Base-by-base conservation (phyloP, 2,329 filamentous ascomycete genomes). In the Geosmithia morbida region DNA sequence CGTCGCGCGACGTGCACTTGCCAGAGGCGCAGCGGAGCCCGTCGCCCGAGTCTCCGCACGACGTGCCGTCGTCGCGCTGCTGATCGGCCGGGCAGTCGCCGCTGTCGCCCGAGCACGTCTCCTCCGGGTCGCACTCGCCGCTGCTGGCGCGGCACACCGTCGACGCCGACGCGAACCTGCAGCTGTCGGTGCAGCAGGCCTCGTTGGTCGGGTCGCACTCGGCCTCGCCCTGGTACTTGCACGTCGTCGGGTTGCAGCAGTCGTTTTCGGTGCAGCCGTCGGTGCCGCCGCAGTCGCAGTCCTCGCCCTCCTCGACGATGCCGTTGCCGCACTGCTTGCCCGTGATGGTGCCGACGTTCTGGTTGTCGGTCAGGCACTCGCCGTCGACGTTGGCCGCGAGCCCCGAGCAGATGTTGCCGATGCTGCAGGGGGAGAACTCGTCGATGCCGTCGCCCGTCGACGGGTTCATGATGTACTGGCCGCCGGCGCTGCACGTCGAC, bases 381-480 rank as follows among this genome's bases (percentile, higher is more conserved):
- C 79, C 80, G 51, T 85, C 83, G 61, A 94, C 83, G 51, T 81
- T 85, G 57, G 84, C 83, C 46, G 77, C 79, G 52, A 98, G 72
- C 29, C 87, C 88, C 6, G 85, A 85, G 68, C 92, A 98, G 51
- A 98, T 87, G 59, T 97, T 97, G 52, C 92, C 92, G 53, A 98
- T 75, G 20, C 81, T 85, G 68, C 92, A 98, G 2, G 83, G 75
- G 1, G 88, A 96, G 66, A 98, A 98, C 41, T 74, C 68, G 1
- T 74, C 83, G 59, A 96, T 87, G 48, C 78, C 76, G 8, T 70
- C 61, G 13, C 74, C 76, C 1, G 90, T 92, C 11, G 85, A 92
- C 0, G 92, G 92, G 61, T 97, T 97, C 92, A 98, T 98, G 64
- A 98, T 88, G 66, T 80, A 98, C 50, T 74, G 65, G n/a, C 77